Evolutionary conservation across 139 green algal species (phyloP).

Genomic region (Chlamydomonas eustigma): DNA sequence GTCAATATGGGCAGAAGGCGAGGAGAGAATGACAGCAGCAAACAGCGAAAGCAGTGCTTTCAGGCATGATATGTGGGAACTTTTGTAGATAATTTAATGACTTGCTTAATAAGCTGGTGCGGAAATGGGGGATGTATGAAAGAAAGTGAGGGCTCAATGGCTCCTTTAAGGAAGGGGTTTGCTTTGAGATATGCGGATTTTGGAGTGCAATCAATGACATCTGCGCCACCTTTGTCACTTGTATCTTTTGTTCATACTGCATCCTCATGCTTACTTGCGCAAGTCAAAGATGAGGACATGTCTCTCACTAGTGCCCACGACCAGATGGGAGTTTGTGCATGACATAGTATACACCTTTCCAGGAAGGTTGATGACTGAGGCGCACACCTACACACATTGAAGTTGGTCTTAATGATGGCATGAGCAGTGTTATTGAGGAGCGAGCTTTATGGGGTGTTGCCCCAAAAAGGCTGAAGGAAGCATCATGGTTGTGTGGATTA

Average conservation of each 20-base stretch:
- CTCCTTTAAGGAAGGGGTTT: no score
- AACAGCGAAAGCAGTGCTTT: no score
- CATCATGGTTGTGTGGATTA: background rate
- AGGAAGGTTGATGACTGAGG: slow-evolving; percentile 48
- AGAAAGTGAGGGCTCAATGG: background rate
- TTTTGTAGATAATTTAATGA: no score
- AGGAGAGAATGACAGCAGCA: no score
- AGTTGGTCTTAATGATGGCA: background rate
- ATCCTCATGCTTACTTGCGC: slow-evolving; percentile 40
- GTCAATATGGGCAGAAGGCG: no score
- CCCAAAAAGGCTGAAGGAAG: background rate
- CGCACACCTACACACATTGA: no score
- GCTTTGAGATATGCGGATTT: no score
- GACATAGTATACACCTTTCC: slow-evolving; percentile 76
- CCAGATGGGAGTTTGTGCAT: slow-evolving; percentile 40
- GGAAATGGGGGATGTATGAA: background rate
- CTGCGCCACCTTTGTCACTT: no score
- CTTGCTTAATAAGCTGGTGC: no score
- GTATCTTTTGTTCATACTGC: no score
- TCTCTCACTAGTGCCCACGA: slow-evolving; percentile 71
- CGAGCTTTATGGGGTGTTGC: background rate
- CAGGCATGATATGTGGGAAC: no score
- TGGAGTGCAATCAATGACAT: no score
- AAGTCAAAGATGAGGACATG: slow-evolving; percentile 80
- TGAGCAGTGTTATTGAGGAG: slow-evolving; percentile 11